Evolutionary conservation across 2,329 filamentous ascomycete species (phyloP).

Genomic region (Beauveria caledonica): DNA sequence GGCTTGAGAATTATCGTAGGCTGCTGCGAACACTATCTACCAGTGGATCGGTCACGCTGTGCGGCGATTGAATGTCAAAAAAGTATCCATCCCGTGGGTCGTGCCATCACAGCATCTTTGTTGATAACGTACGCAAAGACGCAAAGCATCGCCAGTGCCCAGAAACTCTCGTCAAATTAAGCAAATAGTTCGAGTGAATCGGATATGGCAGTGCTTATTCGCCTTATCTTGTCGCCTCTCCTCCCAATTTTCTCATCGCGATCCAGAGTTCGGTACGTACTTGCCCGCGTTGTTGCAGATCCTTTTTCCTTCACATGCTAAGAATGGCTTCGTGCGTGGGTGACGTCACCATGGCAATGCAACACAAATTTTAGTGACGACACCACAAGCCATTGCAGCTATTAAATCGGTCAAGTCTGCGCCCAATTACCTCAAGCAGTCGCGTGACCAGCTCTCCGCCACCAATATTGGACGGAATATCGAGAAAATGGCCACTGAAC

Average conservation of each 20-base stretch:
- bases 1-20: too few species aligned
- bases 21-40: background rate
- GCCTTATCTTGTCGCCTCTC: background rate
- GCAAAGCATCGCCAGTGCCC: background rate
- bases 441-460: background rate
- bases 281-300: background rate
- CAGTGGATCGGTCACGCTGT: background rate
- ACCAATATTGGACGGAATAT: background rate
- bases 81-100: too few species aligned
- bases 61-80: background rate
- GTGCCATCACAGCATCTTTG: background rate
- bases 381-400: background rate
- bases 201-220: background rate
- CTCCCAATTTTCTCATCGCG: too few species aligned
- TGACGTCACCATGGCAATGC: slow-evolving; percentile 6
- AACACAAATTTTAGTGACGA: background rate
- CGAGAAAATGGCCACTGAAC: background rate
- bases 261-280: background rate
- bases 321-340: background rate
- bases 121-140: background rate
- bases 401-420: background rate
- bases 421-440: background rate
- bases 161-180: background rate
- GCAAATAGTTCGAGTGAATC: background rate
- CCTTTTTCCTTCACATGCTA: background rate